Conservation (phyloP, 345 rosid species). For the Salix udensis region DNA sequence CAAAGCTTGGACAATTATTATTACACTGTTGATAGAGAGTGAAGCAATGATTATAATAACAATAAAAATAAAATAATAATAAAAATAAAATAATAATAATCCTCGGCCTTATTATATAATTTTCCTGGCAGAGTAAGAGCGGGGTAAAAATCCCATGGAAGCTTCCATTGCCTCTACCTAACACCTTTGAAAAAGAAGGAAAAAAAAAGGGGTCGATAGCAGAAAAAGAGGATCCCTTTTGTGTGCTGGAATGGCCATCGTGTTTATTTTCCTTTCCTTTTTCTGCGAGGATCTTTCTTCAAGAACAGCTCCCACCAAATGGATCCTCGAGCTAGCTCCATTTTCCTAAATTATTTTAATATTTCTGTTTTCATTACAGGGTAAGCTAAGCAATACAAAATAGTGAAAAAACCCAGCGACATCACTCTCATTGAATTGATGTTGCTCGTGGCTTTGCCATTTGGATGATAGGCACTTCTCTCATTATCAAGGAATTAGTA, state of each 20-base stretch:
- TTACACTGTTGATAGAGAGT: slow-evolving; percentile 8
- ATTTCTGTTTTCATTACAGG: neutral
- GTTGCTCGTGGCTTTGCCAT: too few relatives aligned
- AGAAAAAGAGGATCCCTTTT: slow-evolving; percentile 23
- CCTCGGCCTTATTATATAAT: neutral
- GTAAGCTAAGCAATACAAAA: neutral
- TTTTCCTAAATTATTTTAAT: neutral
- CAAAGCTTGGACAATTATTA: slow-evolving; percentile 23
- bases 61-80: neutral
- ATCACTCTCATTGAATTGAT: too few relatives aligned
- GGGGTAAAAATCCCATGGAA: slow-evolving; percentile 29
- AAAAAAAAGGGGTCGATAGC: neutral
- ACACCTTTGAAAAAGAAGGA: slow-evolving; percentile 33
- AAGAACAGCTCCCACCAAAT: neutral
- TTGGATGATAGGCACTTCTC: too few relatives aligned
- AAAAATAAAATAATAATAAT: neutral
- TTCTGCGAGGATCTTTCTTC: neutral
- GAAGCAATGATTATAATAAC: slow-evolving; percentile 1
- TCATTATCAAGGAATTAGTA: too few relatives aligned
- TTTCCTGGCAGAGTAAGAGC: slow-evolving; percentile 1
- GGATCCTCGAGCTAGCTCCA: neutral
- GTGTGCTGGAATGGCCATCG: neutral
- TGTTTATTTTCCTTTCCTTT: neutral
- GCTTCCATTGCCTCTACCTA: slow-evolving; percentile 51
- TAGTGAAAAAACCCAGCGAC: too few relatives aligned